Conservation (phyloP, 2,329 filamentous ascomycete genomes). For the Sclerotiophoma versabilis region DNA sequence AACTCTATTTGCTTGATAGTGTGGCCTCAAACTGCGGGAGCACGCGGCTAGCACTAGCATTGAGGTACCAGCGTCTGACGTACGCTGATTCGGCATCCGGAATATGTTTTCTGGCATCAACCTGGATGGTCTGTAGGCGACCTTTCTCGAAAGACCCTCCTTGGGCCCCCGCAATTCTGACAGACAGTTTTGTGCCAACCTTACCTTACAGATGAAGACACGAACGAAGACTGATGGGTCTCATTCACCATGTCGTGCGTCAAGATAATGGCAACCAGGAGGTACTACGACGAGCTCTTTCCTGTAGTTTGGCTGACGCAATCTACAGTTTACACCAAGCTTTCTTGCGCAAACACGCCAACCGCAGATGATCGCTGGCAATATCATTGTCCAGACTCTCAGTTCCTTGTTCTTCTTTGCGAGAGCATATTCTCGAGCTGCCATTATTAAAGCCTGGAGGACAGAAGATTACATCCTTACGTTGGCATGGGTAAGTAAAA, state of each 20-base stretch:
- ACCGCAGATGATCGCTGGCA: constrained; percentile 27
- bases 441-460: constrained; percentile 25
- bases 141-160: constrained; percentile 8
- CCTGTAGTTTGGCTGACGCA: neutral
- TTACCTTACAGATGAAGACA: neutral
- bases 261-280: constrained; percentile 6
- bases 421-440: constrained; percentile 28
- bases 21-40: constrained; percentile 12
- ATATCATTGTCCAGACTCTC: constrained; percentile 22
- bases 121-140: constrained; percentile 1
- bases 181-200: constrained; percentile 3
- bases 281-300: neutral
- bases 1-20: constrained; percentile 4
- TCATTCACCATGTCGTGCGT: constrained; percentile 10
- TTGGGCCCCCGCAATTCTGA: constrained; percentile 2
- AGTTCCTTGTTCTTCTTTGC: constrained; percentile 27
- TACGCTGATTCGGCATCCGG: constrained; percentile 5
- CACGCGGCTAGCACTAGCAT: constrained; percentile 1
- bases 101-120: constrained; percentile 4
- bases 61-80: neutral
- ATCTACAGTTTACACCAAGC: constrained; percentile 2
- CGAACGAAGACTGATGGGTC: constrained; percentile 6
- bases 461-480: constrained; percentile 27
- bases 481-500: constrained; percentile 25
- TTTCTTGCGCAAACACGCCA: constrained; percentile 21